Evolutionary conservation across 2,329 filamentous ascomycete species (phyloP).

Genomic region (Pyrenochaeta sp.): DNA sequence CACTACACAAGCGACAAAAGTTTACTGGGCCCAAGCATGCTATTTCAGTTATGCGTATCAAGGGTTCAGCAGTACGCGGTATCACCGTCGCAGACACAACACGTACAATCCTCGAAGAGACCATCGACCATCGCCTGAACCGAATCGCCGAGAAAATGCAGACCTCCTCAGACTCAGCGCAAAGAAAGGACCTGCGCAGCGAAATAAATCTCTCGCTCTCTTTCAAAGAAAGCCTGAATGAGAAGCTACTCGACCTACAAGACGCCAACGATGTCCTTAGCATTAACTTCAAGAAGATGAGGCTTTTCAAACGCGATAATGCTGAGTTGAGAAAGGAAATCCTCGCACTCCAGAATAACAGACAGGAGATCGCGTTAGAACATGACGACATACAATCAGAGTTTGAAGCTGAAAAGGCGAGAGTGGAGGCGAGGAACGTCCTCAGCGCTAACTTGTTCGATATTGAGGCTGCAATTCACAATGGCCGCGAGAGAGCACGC

Average conservation of each 20-base stretch:
- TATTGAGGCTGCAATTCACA: slow-evolving; percentile 48
- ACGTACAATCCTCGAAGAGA: slow-evolving; percentile 60
- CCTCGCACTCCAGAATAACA: slow-evolving; percentile 57
- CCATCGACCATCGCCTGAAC: slow-evolving; percentile 56
- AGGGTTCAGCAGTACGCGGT: slow-evolving; percentile 43
- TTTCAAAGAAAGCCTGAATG: slow-evolving; percentile 58
- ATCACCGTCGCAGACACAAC: slow-evolving; percentile 63
- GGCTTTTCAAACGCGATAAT: slow-evolving; percentile 56
- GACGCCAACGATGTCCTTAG: slow-evolving; percentile 62
- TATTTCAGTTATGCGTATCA: slow-evolving; percentile 50
- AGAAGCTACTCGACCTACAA: slow-evolving; percentile 60
- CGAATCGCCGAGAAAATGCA: slow-evolving; percentile 51
- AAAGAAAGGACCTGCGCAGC: slow-evolving; percentile 52
- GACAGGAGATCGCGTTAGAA: slow-evolving; percentile 59
- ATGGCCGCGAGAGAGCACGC: slow-evolving; percentile 42
- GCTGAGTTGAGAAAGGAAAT: slow-evolving; percentile 57
- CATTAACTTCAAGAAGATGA: slow-evolving; percentile 55
- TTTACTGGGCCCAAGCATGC: slow-evolving; percentile 38
- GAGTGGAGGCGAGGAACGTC: slow-evolving; percentile 33
- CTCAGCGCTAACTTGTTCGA: slow-evolving; percentile 45
- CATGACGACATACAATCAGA: slow-evolving; percentile 58
- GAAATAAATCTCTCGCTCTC: slow-evolving; percentile 58
- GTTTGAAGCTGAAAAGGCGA: slow-evolving; percentile 37
- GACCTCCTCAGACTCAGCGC: slow-evolving; percentile 51
- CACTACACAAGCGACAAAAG: slow-evolving; percentile 40